phyloP scores from a whole-genome alignment of 306 rosid genomes.

The Canavalia gladiata region DNA sequence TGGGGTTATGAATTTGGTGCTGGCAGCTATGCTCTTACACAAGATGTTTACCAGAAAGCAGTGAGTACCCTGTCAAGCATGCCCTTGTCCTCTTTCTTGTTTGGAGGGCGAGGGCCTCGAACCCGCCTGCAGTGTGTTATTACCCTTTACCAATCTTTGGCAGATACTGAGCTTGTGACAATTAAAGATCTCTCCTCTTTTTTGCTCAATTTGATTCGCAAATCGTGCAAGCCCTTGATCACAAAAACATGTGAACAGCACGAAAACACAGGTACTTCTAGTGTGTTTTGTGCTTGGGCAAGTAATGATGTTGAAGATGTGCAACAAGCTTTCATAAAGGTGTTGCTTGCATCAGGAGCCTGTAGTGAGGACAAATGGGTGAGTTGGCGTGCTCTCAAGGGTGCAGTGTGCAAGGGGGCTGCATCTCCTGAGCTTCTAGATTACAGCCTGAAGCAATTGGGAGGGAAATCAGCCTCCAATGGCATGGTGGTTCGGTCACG shows the following conservation, averaged over 20 bases:
- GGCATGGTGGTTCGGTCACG: constrained; percentile 60
- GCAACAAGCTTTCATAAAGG: constrained; percentile 65
- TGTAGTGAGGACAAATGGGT: constrained; percentile 59
- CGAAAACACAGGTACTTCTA: constrained; percentile 34
- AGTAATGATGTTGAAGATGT: constrained; percentile 65
- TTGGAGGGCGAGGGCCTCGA: constrained; percentile 56
- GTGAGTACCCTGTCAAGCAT: constrained; percentile 57
- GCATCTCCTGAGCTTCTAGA: constrained; percentile 72
- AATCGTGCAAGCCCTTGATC: constrained; percentile 40
- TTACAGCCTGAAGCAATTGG: constrained; percentile 66
- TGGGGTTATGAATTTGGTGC: constrained; percentile 82
- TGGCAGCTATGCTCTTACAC: constrained; percentile 79
- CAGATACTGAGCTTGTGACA: constrained; percentile 56
- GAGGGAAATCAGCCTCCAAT: constrained; percentile 59
- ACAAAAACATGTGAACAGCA: constrained; percentile 24
- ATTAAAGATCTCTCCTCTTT: constrained; percentile 71
- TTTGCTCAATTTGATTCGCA: constrained; percentile 49
- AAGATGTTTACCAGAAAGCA: constrained; percentile 62
- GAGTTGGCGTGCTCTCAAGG: constrained; percentile 64
- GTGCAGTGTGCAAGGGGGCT: constrained; percentile 57
- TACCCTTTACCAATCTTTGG: constrained; percentile 67
- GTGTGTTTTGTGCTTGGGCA: constrained; percentile 60
- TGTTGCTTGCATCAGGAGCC: constrained; percentile 57
- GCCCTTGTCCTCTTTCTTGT: constrained; percentile 56
- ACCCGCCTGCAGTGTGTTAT: constrained; percentile 62